Conservation (phyloP, 2,329 filamentous ascomycete species). For the Trichoderma sp. region DNA sequence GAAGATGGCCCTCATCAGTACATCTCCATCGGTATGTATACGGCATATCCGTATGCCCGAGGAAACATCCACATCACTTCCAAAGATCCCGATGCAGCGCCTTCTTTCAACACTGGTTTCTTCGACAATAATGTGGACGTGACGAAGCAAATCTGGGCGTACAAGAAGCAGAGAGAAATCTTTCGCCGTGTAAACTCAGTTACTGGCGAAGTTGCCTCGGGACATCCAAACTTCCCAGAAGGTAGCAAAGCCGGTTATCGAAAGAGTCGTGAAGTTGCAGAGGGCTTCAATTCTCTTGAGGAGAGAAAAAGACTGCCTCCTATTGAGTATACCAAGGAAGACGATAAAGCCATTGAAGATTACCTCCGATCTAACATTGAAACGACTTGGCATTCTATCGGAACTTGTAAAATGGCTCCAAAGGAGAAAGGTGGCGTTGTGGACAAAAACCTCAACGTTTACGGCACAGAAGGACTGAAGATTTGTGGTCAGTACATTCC, state of each 20-base stretch:
- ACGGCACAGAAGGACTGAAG: slow-evolving; percentile 46
- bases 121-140: slow-evolving; percentile 53
- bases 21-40: slow-evolving; percentile 56
- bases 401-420: slow-evolving; percentile 49
- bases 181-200: slow-evolving; percentile 58
- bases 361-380: slow-evolving; percentile 44
- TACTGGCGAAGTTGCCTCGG: slow-evolving; percentile 47
- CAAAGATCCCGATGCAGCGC: slow-evolving; percentile 45
- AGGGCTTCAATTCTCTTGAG: slow-evolving; percentile 31
- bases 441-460: slow-evolving; percentile 46
- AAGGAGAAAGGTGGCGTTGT: slow-evolving; percentile 46
- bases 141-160: slow-evolving; percentile 63
- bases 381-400: slow-evolving; percentile 50
- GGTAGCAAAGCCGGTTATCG: slow-evolving; percentile 45
- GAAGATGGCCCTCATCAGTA: slow-evolving; percentile 47
- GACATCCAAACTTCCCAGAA: slow-evolving; percentile 50
- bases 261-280: slow-evolving; percentile 34
- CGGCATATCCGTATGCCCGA: slow-evolving; percentile 63
- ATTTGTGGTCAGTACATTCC: slow-evolving; percentile 40
- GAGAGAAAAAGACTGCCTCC: slow-evolving; percentile 35
- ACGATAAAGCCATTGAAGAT: slow-evolving; percentile 52
- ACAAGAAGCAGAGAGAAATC: slow-evolving; percentile 66
- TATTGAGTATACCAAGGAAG: slow-evolving; percentile 53
- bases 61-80: slow-evolving; percentile 63
- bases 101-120: slow-evolving; percentile 62